Base-by-base conservation (phyloP, 345 rosid genomes). In the Stellera chamaejasme region DNA sequence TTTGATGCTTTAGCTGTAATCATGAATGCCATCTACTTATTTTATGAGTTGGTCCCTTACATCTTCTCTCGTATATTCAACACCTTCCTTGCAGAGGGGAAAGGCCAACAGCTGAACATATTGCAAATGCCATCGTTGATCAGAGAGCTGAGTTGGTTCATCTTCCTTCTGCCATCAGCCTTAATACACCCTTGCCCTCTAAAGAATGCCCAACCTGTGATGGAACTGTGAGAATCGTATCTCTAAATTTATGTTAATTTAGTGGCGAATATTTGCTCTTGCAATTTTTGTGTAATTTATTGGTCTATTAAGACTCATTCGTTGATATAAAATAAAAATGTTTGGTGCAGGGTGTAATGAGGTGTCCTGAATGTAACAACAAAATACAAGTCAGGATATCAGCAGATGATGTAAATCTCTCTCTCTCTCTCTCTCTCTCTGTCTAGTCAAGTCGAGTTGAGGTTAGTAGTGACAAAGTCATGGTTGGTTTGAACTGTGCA, bases 131-230 rank as follows among this genome's bases (percentile, higher is more conserved):
- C 54, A 77, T 88, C 64, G 75, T 71, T 69, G 88, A 91, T 13
- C 82, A 85, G 66, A 85, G 95, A 45, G 98, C 95, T 52, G 92
- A 85, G 75, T 50, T 91, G 56, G 76, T 91, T 56, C 95, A 91
- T 75, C 84, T 88, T 59, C 98, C 98, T 27, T 80, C 88, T 16
- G 58, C 87, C 26, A 41, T 85, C 56, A 77, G 88, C 73, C 73
- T 82, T 50, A 77, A 75, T 70, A 53, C 73, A 27, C 81, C 95
- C 52, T 72, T 91, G 72, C 98, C 98, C 50, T 72, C 75, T 50
- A 91, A 91, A 76, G 95, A 91, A 50, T 91, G 98, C 60, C 92
- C 87, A 39, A 76, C 79, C 64, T 91, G 96, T 59, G 98, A 91
- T 73, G 96, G 95, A 75, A 85, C 92, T 50, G 98, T 91, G 68